Evolutionary conservation across 768 basidiomycete genomes (phyloP).

Genomic region (Boletus rubropictus): DNA sequence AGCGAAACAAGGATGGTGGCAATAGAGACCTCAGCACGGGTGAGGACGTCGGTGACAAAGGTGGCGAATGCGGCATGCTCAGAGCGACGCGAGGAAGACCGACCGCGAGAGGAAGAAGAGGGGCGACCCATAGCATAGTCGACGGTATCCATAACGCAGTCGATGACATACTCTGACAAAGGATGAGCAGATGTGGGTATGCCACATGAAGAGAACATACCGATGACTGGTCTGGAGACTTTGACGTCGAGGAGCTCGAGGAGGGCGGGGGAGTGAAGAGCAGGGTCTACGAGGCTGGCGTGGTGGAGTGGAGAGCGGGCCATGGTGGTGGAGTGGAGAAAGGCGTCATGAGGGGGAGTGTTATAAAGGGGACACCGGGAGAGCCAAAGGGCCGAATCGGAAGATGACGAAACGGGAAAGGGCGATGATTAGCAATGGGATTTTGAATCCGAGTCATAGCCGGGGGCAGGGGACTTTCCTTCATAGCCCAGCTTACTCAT

Average conservation of each 20-base stretch:
- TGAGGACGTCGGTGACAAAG: constrained; percentile 65
- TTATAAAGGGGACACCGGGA: constrained; percentile 32
- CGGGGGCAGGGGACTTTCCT: constrained; percentile 5
- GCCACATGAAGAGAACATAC: constrained; percentile 36
- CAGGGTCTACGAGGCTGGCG: constrained; percentile 56
- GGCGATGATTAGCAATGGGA: constrained; percentile 26
- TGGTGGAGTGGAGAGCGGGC: constrained; percentile 36
- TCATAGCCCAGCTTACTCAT: constrained; percentile 12
- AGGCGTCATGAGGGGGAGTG: constrained; percentile 11
- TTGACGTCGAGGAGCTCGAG: constrained; percentile 65
- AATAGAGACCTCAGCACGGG: constrained; percentile 67
- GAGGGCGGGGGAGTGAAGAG: constrained; percentile 58
- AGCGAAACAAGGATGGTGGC: constrained; percentile 65
- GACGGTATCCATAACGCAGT: constrained; percentile 65
- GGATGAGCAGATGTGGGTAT: neutral
- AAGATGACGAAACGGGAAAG: constrained; percentile 25
- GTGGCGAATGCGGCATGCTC: constrained; percentile 53
- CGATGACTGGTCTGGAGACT: constrained; percentile 55
- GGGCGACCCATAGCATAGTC: constrained; percentile 72
- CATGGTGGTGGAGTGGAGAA: constrained; percentile 10
- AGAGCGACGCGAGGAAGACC: constrained; percentile 40
- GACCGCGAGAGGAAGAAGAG: constrained; percentile 49
- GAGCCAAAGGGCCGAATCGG: constrained; percentile 33
- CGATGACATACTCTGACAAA: constrained; percentile 60
- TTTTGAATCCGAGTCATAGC: constrained; percentile 20